These are phyloP conservation scores for Eucalyptus decipiens DNA, from an alignment of 345 rosid genomes.

Conservation along the genomic window DNA sequence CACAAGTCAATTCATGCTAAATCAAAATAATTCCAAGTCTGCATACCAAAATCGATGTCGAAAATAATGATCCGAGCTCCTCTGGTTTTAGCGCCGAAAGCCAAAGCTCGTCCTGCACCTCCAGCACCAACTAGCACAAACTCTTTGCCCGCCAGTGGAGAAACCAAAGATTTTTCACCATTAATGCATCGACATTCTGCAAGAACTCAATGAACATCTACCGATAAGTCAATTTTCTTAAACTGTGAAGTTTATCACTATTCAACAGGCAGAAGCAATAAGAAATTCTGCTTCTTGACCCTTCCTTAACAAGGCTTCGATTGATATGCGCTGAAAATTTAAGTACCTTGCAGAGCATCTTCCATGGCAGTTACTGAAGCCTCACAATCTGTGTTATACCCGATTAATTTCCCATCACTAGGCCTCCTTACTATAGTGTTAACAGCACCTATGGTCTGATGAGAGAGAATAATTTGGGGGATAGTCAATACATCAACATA, in stretches of 20 bases:
- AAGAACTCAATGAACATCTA: not conserved
- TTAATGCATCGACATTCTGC: conserved; percentile 6
- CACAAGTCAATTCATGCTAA: not conserved
- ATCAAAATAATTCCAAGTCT: not conserved
- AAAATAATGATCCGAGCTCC: conserved; percentile 41
- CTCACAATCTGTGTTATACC: conserved; percentile 41
- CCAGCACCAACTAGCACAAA: conserved; percentile 58
- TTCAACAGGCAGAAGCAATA: not conserved
- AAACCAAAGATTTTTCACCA: not conserved
- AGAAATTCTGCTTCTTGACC: not conserved
- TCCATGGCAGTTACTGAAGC: conserved; percentile 40
- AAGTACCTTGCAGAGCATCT: conserved; percentile 44
- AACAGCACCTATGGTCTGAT: conserved; percentile 37
- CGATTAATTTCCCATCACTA: conserved; percentile 35
- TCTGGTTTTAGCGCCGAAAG: conserved; percentile 45
- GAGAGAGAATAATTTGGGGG: not conserved
- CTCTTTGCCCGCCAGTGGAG: conserved; percentile 28
- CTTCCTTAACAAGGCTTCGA: not conserved
- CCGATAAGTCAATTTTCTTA: not conserved
- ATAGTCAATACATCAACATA: not conserved
- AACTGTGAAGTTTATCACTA: not conserved
- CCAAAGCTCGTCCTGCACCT: conserved; percentile 62
- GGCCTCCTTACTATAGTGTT: conserved; percentile 42
- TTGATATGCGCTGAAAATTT: not conserved
- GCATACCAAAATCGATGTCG: conserved; percentile 40